Evolutionary conservation across 2,329 filamentous ascomycete genomes (phyloP).

Genomic region (Beauveria sp.): DNA sequence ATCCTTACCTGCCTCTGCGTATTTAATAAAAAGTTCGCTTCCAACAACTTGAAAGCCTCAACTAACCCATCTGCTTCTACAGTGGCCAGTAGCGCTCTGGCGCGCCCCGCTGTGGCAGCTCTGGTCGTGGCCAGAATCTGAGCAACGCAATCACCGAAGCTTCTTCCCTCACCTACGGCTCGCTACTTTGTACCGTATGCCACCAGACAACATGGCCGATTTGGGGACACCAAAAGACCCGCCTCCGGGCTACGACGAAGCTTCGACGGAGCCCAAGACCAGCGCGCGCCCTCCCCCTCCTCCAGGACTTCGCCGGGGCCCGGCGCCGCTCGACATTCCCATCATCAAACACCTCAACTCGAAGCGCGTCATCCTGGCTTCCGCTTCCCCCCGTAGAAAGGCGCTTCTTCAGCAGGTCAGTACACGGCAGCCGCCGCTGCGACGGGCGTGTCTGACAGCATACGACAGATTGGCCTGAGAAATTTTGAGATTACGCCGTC

Average conservation of each 20-base stretch:
- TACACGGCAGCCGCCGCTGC: slow-evolving; percentile 5
- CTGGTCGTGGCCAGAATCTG: neutral
- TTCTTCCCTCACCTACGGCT: slow-evolving; percentile 1
- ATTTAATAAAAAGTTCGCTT: too few species aligned
- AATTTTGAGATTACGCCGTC: slow-evolving; percentile 82
- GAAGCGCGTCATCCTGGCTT: slow-evolving; percentile 83
- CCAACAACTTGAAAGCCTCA: neutral
- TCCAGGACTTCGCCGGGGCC: slow-evolving; percentile 35
- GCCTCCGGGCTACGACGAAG: slow-evolving; percentile 39
- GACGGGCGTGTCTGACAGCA: neutral
- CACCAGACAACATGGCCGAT: slow-evolving; percentile 26
- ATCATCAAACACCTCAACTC: slow-evolving; percentile 68
- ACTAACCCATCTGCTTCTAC: neutral
- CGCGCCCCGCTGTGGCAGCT: slow-evolving; percentile 2
- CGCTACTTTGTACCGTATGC: slow-evolving; percentile 17
- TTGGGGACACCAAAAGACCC: slow-evolving; percentile 16
- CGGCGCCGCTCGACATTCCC: slow-evolving; percentile 69
- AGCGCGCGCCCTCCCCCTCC: slow-evolving; percentile 18
- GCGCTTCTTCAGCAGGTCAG: slow-evolving; percentile 67
- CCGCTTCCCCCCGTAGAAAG: slow-evolving; percentile 76
- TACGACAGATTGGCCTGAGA: slow-evolving; percentile 61
- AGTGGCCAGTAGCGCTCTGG: neutral
- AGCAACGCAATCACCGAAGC: neutral
- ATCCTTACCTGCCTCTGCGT: neutral
- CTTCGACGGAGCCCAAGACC: slow-evolving; percentile 29